Evolutionary conservation across 768 basidiomycete genomes (phyloP), one percentile per base, ranked within the genome.

Genomic region (Suillus clintonianus): DNA sequence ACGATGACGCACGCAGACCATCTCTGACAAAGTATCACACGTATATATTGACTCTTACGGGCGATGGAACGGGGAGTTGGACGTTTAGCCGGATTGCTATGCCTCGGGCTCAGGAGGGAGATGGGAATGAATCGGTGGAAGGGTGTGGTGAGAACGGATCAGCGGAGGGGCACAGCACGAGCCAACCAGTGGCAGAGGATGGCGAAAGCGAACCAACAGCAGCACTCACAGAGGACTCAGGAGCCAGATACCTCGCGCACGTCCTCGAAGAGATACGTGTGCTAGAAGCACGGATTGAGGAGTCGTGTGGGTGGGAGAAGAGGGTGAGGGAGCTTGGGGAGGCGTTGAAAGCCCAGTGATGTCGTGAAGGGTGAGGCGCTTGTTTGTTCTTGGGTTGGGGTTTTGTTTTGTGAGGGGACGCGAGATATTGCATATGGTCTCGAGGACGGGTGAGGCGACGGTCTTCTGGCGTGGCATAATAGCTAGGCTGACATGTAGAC

Each of bases 11-110:
- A 3, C 13, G 61, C 66, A 89, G 96, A 14, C 95, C 95, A 0
- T 89, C 92, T 0, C 78, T 98, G 64, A 86, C 87, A 69, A 95
- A 92, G 72, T 96, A 97, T 72, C 97, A 99, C 75, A 91, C 87
- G 4, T 90, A 92, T 55, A 83, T 97, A 32, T 83, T 98, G 19
- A 92, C 91, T 0, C 80, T 98, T 15, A 78, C 81, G 8, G 94
- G 94, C 9, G 90, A 91, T 55, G 84, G 83, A 1, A 82, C 87
- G 0, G 89, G 89, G 1, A 75, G 81, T 60, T 95, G 92, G 92
- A 86, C 86, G 36, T 82, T 93, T 5, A 80, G 85, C 4, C 84
- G 84, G 9, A 85, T 95, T 41, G 89, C 64, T 59, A 48, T 3
- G 13, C 37, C 37, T 36, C 71, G 17, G 22, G 62, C 7, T 10